Conservation (phyloP, 441 rosid genomes). For the Theobroma grandiflorum region DNA sequence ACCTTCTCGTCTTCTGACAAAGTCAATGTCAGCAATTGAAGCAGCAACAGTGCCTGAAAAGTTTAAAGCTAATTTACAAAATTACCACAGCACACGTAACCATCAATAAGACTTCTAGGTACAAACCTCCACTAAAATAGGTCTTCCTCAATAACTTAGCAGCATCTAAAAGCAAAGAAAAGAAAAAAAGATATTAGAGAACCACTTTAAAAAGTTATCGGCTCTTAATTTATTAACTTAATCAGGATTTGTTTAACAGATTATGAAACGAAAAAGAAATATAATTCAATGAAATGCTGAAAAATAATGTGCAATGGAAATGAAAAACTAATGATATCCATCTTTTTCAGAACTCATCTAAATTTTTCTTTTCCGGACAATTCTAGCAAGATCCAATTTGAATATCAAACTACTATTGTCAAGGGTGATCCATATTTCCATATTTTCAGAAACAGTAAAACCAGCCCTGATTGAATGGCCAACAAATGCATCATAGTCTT, state of each 20-base stretch:
- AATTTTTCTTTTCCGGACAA: background rate
- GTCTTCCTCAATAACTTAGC: conserved; percentile 84
- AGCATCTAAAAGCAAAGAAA: conserved; percentile 54
- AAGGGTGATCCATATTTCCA: background rate
- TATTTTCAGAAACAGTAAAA: conserved; percentile 13
- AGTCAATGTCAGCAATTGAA: conserved; percentile 91
- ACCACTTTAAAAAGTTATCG: background rate
- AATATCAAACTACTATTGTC: conserved; percentile 11
- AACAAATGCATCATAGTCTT: background rate
- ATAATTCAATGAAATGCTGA: background rate
- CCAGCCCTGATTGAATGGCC: background rate
- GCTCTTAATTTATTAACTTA: background rate
- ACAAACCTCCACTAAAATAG: conserved; percentile 95
- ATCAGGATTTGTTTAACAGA: background rate
- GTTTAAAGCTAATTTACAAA: conserved; percentile 21
- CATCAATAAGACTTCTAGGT: conserved; percentile 25
- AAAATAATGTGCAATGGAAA: background rate
- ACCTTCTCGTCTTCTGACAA: conserved; percentile 87
- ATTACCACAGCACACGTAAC: background rate
- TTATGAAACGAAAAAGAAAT: background rate
- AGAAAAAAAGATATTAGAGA: background rate
- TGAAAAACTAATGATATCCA: background rate
- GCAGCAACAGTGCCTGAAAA: conserved; percentile 91
- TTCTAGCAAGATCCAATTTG: background rate
- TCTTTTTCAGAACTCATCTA: conserved; percentile 3